These are phyloP conservation scores for Epichloe festucae DNA, from an alignment of 2,329 filamentous ascomycete species.

Conservation along the genomic window DNA sequence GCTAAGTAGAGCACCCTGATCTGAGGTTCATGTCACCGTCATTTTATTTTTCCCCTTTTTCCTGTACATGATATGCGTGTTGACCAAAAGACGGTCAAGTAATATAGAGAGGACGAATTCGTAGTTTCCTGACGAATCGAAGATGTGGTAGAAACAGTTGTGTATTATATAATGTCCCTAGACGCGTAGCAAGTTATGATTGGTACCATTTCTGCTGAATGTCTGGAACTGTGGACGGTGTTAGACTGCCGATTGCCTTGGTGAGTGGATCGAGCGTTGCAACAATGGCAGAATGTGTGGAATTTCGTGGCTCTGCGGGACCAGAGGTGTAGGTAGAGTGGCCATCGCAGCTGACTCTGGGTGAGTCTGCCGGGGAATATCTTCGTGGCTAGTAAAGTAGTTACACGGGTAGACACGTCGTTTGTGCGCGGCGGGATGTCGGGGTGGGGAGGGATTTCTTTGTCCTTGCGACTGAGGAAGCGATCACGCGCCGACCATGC, in stretches of 20 bases:
- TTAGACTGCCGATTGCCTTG: background rate
- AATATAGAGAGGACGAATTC: background rate
- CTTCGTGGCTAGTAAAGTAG: background rate
- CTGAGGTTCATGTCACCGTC: constrained; percentile 1
- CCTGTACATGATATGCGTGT: background rate
- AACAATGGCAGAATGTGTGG: background rate
- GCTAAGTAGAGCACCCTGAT: background rate
- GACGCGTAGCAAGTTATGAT: background rate
- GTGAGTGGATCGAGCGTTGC: background rate
- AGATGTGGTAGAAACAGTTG: background rate
- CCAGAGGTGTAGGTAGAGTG: background rate
- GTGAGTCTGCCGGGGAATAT: background rate
- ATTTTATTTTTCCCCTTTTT: background rate
- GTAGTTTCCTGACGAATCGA: background rate
- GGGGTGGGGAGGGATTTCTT: background rate
- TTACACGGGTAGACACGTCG: background rate
- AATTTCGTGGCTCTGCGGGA: background rate
- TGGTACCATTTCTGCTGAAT: background rate
- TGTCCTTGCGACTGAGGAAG: background rate
- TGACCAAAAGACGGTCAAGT: background rate
- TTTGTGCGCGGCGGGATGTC: background rate
- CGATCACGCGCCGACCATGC: constrained; percentile 42
- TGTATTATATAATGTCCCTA: background rate
- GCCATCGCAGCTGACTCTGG: background rate
- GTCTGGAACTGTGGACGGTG: background rate